Base-by-base conservation (phyloP, 495 filamentous ascomycete species). In the Penicillium alfredii region DNA sequence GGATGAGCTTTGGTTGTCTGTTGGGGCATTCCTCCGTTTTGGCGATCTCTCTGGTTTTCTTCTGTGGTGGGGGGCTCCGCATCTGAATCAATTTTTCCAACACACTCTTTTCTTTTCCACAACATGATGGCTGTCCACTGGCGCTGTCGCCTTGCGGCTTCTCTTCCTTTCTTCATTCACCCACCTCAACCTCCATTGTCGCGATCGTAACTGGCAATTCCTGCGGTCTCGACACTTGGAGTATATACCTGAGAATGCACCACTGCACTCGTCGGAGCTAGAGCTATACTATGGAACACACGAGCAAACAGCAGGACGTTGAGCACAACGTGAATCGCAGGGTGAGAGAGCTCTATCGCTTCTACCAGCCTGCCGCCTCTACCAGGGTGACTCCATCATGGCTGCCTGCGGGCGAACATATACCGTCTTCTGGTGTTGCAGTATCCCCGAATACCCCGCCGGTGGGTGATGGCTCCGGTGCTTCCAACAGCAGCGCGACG, bases 331-430 rank as follows among this genome's bases (percentile, higher is more conserved):
- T 41, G 11, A 50, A 57, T 30, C 58, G 55, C 14, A 43, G 62
- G 11, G 50, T 56, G 33, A 56, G 54, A 17, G 64, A 69, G 30
- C 47, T 69, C n/a, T 63, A 58, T 39, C 63, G 60, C 29, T 69
- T 63, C 34, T 69, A 61, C 30, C 52, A 56, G 24, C 64, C 64
- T 17, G 38, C 39, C 5, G 23, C 27, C 11, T 29, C 46, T n/a
- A 13, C 40, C 7, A 33, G 31, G 19, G 10, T 44, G 4, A 34
- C 56, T 9, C 46, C 56, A 4, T 46, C 47, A 11, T 54, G 53
- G 53, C 33, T 54, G 3, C 6, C 41, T 5, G 11, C 33, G 0
- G 35, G 22, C 16, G 46, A 48, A 10, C 38, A 42, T 15, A 26
- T 36, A 27, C 22, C 33, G 10, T 37, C 47, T 3, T 15, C 46